Evolutionary conservation across 2,329 filamentous ascomycete species (phyloP).

Genomic region (Biscogniauxia mediterranea): DNA sequence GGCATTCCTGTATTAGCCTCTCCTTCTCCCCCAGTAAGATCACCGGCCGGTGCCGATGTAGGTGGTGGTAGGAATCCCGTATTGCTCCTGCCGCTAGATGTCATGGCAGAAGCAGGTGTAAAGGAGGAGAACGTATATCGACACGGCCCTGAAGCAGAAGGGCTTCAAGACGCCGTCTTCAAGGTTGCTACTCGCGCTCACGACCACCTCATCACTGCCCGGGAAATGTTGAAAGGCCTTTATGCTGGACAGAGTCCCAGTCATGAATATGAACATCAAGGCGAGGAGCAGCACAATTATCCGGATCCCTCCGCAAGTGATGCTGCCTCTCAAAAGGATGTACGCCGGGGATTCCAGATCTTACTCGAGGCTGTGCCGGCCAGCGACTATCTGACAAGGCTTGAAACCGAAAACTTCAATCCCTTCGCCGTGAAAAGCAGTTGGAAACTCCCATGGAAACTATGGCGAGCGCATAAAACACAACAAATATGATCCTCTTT

Average conservation of each 20-base stretch:
- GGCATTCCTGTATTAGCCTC: conserved; percentile 88
- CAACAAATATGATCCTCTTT: conserved; percentile 42
- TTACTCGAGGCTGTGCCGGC: conserved; percentile 79
- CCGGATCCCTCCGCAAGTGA: conserved; percentile 32
- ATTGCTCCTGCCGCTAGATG: conserved; percentile 79
- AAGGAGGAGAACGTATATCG: conserved; percentile 89
- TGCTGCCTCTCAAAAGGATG: conserved; percentile 38
- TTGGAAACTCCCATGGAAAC: conserved; percentile 85
- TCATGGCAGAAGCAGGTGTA: conserved; percentile 80
- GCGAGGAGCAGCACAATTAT: conserved; percentile 67
- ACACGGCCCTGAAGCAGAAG: conserved; percentile 72
- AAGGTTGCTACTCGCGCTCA: conserved; percentile 89
- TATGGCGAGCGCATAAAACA: conserved; percentile 54
- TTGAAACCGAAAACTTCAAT: conserved; percentile 85
- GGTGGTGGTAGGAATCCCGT: conserved; percentile 42
- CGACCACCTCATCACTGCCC: conserved; percentile 90
- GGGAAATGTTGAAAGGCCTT: conserved; percentile 85
- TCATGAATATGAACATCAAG: conserved; percentile 85
- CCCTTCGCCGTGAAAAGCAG: conserved; percentile 64
- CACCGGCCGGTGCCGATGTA: conserved; percentile 39
- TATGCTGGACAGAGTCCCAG: conserved; percentile 70
- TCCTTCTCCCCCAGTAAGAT: conserved; percentile 53
- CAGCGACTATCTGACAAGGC: conserved; percentile 70
- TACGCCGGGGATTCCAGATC: conserved; percentile 70
- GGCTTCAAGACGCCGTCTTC: conserved; percentile 87